Evolutionary conservation across 371 early-diverging fungal species (phyloP).

Genomic region (Apophysomyces trapeziformis): DNA sequence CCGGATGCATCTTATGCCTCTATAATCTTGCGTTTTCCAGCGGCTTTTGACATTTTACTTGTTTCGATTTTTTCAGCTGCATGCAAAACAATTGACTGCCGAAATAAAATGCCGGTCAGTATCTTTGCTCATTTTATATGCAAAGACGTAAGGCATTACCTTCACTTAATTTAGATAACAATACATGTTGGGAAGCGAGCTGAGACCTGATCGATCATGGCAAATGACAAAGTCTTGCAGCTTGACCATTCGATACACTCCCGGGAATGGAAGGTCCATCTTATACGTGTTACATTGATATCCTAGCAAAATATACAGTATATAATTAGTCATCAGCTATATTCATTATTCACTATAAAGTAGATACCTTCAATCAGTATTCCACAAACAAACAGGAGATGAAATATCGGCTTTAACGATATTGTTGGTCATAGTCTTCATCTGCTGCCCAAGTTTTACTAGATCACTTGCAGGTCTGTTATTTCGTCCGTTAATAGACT

Average conservation of each 20-base stretch:
- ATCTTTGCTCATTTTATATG: not conserved
- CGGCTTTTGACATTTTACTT: not conserved
- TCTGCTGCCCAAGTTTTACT: constrained; percentile 8
- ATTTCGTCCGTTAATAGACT: not conserved
- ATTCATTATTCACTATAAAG: not conserved
- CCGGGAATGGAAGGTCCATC: not conserved
- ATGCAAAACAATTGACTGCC: not conserved
- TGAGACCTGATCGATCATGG: not conserved
- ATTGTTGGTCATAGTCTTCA: constrained; percentile 1
- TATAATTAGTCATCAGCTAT: not conserved
- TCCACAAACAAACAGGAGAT: constrained; percentile 2
- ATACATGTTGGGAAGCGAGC: not conserved
- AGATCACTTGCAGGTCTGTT: not conserved
- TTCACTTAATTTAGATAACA: not conserved
- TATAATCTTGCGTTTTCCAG: not conserved
- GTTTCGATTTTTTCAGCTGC: not conserved
- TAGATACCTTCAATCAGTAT: not conserved
- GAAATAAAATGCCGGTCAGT: not conserved
- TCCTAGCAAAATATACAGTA: not conserved
- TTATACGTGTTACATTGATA: not conserved
- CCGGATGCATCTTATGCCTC: not conserved
- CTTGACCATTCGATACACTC: constrained; percentile 2
- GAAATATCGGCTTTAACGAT: not conserved
- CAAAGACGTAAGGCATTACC: not conserved
- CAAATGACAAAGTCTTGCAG: constrained; percentile 5